Evolutionary conservation across 2,329 filamentous ascomycete genomes (phyloP), one percentile per base, ranked within the genome.

Genomic region (Diplodia seriata): DNA sequence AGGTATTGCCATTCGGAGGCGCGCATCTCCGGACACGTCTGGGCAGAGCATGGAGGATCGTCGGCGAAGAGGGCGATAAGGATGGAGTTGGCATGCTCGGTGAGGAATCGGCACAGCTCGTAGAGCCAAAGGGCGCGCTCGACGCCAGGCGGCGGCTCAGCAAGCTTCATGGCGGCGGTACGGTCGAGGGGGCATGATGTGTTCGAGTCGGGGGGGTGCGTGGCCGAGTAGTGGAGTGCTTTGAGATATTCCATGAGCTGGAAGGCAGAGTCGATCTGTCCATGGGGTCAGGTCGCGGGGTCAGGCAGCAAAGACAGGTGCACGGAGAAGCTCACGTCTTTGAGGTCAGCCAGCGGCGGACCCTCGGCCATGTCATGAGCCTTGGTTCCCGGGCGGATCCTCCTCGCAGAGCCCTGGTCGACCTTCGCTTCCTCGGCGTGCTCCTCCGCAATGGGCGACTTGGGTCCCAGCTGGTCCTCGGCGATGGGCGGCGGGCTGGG

Each of bases 1-100:
- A 99, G 88, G 76, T 98, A 99, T 81, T 99, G 95, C 95, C 95
- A 99, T 83, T 99, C 94, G 36, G 92, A 95, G 2, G 95, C 95
- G 76, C 95, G 93, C 95, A 99, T 99, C 81, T 99, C 95, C 38
- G 94, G 93, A 76, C 95, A 99, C 1, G 95, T 97, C 71, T 86
- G 85, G 15, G 91, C 87, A 69, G 93, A 97, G 82, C 95, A 99
- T 3, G 94, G 90, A 7, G 94, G 94, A 53, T 85, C 86, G 80
- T 98, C 95, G 77, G 93, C 92, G 74, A 99, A 93, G 75, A 99
- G 94, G 71, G 92, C 93, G 69, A 97, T 89, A 72, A 98, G 92
- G 67, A 99, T 87, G 70, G 90, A 89, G 82, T 99, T 99, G 78
- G 93, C 94, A 81, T 97, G 94, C 72, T 94, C 91, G 65, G 94